Conservation (phyloP, 2,329 filamentous ascomycete species). For the Colletotrichum magnum region DNA sequence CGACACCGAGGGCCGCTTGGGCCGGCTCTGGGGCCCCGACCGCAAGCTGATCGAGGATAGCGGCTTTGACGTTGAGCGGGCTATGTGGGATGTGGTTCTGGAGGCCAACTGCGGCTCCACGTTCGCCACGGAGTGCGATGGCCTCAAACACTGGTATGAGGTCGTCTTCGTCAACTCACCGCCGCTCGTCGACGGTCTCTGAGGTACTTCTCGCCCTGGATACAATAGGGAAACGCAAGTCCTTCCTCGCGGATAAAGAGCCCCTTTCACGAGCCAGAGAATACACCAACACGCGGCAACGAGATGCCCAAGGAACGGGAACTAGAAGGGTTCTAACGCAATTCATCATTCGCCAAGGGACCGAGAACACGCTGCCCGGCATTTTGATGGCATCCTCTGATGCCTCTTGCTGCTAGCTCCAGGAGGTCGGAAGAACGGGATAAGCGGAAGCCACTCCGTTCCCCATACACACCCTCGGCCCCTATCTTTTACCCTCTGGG, state of each 20-base stretch:
- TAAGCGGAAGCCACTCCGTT: background rate
- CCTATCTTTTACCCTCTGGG: background rate
- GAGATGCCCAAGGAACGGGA: background rate
- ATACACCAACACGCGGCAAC: background rate
- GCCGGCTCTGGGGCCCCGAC: conserved; percentile 49
- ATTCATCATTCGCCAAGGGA: background rate
- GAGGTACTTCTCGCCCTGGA: background rate
- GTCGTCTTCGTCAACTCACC: conserved; percentile 26
- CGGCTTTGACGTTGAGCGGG: conserved; percentile 52
- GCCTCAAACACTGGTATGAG: conserved; percentile 46
- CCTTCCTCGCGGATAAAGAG: background rate
- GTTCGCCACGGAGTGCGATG: conserved; percentile 46
- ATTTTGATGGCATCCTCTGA: background rate
- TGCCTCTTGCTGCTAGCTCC: background rate
- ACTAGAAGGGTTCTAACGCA: background rate
- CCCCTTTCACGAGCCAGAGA: background rate
- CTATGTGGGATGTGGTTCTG: conserved; percentile 51
- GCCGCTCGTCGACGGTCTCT: conserved; percentile 10
- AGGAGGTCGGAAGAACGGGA: background rate
- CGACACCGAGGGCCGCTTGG: conserved; percentile 43
- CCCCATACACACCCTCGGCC: background rate
- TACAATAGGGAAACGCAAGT: background rate
- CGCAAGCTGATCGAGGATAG: conserved; percentile 43
- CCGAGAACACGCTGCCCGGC: background rate
- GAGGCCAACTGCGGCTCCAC: conserved; percentile 46